Base-by-base conservation (phyloP, 306 rosid species). In the Lathyrus sativus region DNA sequence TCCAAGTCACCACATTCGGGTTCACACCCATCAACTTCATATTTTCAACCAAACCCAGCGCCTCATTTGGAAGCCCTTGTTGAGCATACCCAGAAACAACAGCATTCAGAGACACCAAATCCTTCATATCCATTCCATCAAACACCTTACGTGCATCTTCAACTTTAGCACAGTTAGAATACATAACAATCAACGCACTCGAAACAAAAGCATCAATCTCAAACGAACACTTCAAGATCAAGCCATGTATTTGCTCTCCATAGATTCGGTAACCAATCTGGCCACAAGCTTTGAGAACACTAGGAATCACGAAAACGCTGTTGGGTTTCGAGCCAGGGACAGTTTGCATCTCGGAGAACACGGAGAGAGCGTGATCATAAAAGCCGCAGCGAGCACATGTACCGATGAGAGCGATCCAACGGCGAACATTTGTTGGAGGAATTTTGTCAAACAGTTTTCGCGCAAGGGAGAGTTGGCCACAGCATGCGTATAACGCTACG, bases 281-380 rank as follows among this genome's bases (percentile, higher is more conserved):
- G 48, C 86, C 92, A 33, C 95, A 89, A 7, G 96, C 95, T 78
- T 84, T 92, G 75, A 92, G 89, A 73, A 89, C 85, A 74, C 96
- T 89, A 14, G 96, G 96, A 63, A 92, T 76, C 12, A 85, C 85
- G 35, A 84, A 76, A 13, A 80, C 65, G 17, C 11, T 60, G 29
- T 84, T 77, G 50, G 76, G 87, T 19, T 71, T 83, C 2, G 57
- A 22, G 9, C 82, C 80, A 39, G 56, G 70, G 44, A 65, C 38
- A 9, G 74, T 46, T 63, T 75, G 86, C 92, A 92, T 85, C 67
- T 84, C 92, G 1, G 71, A 53, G 73, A 88, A 88, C 12, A 73
- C 72, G 6, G 41, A 70, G 12, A 88, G 53, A 41, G 92, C 86
- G 37, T 86, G 88, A 31, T 70, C 51, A 13, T 86, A 68, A 79